These are phyloP conservation scores for Diplodia mutila DNA, from an alignment of 2,329 filamentous ascomycete species.

Conservation along the genomic window DNA sequence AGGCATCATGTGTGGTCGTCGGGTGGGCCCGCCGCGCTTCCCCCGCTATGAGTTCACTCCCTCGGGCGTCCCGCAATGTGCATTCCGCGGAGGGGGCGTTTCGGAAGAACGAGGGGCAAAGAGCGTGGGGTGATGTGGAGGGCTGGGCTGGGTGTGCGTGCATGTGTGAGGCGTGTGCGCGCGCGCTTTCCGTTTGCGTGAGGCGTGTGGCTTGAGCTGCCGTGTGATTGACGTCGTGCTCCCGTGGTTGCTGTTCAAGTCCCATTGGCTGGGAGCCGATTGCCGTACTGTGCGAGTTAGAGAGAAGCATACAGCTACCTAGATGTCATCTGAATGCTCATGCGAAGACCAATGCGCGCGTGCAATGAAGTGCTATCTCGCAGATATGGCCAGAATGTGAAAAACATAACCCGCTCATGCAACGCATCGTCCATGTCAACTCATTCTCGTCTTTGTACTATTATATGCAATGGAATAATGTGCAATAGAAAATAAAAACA, in stretches of 20 bases:
- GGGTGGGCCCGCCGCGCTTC: background rate
- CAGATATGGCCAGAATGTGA: background rate
- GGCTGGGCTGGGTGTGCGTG: background rate
- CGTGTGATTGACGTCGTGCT: slow-evolving; percentile 4
- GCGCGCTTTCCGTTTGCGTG: background rate
- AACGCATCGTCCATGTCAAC: background rate
- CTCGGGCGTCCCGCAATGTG: background rate
- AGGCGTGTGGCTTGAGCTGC: background rate
- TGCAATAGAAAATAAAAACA: background rate
- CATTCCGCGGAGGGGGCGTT: background rate
- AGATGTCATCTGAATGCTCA: background rate
- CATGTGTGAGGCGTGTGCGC: background rate
- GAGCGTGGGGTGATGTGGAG: background rate
- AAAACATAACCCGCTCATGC: background rate
- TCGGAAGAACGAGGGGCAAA: background rate
- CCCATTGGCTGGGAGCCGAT: background rate
- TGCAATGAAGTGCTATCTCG: too few relatives aligned
- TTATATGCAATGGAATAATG: slow-evolving; percentile 12
- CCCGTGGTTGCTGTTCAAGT: background rate
- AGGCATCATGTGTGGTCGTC: background rate
- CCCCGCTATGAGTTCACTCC: background rate
- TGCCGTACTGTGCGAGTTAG: background rate
- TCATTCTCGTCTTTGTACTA: background rate
- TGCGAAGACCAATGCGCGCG: too few relatives aligned
- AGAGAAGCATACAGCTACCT: background rate